Conservation (phyloP, 441 rosid species). For the Populus trichocarpa region DNA sequence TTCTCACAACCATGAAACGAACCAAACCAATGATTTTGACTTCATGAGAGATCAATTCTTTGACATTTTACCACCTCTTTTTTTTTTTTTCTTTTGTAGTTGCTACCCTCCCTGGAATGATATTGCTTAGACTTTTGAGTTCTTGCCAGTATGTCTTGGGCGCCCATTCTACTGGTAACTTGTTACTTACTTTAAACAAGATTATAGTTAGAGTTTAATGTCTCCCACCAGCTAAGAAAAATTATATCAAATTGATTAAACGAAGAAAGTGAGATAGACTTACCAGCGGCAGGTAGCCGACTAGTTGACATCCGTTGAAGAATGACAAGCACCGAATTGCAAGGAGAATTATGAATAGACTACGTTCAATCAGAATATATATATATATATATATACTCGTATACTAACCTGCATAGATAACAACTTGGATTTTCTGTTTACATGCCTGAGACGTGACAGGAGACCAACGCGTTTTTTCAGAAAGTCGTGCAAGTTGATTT, state of each 20-base stretch:
- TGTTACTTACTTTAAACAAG: background rate
- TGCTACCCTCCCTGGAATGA: background rate
- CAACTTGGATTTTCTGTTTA: background rate
- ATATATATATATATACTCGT: background rate
- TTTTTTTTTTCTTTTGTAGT: too few relatives aligned
- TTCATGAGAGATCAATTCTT: background rate
- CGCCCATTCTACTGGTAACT: background rate
- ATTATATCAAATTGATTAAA: background rate
- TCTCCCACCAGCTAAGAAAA: background rate
- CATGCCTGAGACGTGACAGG: background rate
- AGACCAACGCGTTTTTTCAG: constrained; percentile 24
- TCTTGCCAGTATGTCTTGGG: background rate
- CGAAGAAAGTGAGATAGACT: background rate
- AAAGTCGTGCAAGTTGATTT: constrained; percentile 25
- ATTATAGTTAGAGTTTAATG: too few relatives aligned
- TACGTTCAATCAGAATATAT: background rate
- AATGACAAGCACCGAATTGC: background rate
- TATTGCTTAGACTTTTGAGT: background rate
- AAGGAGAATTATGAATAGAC: background rate
- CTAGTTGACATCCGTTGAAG: background rate
- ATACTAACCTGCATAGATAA: background rate
- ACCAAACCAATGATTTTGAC: background rate
- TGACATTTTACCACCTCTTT: background rate
- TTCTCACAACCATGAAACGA: background rate
- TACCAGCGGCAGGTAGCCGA: background rate